Conservation (phyloP, 1,284 basidiomycete species). For the Calocybe gambosa region DNA sequence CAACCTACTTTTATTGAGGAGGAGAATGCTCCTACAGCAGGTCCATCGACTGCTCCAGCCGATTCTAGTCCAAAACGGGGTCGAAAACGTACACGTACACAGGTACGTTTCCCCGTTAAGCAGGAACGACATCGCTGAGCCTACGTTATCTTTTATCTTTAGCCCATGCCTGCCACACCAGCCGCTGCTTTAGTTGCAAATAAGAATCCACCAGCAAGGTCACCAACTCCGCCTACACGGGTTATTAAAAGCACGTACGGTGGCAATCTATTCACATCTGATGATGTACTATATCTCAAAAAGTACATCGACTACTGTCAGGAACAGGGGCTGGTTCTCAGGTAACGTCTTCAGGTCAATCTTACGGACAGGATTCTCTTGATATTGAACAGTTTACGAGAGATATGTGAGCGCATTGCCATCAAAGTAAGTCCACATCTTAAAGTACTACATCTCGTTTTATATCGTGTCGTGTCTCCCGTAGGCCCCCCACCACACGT, state of each 20-base stretch:
- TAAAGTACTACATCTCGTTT: slow-evolving; percentile 6
- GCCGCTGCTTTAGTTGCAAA: slow-evolving; percentile 60
- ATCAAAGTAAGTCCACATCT: slow-evolving; percentile 48
- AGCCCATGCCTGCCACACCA: slow-evolving; percentile 56
- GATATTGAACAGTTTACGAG: slow-evolving; percentile 48
- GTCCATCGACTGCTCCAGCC: slow-evolving; percentile 27
- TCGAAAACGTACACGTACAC: slow-evolving; percentile 55
- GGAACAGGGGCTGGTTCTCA: slow-evolving; percentile 72
- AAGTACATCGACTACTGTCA: slow-evolving; percentile 83
- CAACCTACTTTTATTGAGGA: slow-evolving; percentile 38
- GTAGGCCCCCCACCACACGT: slow-evolving; percentile 81
- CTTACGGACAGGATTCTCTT: slow-evolving; percentile 10
- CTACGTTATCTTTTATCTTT: background rate
- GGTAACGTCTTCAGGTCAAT: slow-evolving; percentile 38
- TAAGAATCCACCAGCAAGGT: slow-evolving; percentile 62
- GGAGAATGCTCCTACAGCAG: slow-evolving; percentile 29
- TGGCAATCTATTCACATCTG: slow-evolving; percentile 75
- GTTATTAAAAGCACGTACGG: slow-evolving; percentile 84
- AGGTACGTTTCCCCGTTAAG: slow-evolving; percentile 30
- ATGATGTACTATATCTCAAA: slow-evolving; percentile 73
- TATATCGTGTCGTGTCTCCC: slow-evolving; percentile 8
- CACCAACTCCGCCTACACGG: slow-evolving; percentile 71
- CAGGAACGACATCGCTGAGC: background rate
- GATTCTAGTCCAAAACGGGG: slow-evolving; percentile 40
- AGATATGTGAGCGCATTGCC: slow-evolving; percentile 79